phyloP scores from a whole-genome alignment of 2,329 filamentous ascomycete genomes.

The Lachnellula willkommii region DNA sequence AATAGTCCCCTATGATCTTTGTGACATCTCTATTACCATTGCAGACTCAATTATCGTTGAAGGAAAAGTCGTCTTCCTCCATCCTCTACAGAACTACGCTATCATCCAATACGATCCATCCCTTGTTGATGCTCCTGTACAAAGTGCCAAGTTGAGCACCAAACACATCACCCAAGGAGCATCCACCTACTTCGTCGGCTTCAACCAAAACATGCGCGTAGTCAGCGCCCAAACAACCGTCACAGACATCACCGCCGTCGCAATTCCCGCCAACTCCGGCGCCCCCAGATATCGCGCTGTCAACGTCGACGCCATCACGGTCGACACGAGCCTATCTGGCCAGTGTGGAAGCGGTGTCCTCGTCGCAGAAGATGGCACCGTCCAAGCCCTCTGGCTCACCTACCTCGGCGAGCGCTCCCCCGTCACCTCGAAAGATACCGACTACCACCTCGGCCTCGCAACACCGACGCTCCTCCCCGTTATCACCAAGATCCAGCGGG shows the following conservation, averaged over 20 bases:
- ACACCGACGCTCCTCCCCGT: constrained; percentile 86
- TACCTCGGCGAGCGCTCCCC: constrained; percentile 86
- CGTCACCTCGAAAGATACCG: constrained; percentile 78
- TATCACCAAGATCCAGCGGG: constrained; percentile 77
- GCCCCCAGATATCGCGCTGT: constrained; percentile 91
- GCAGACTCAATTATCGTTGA: constrained; percentile 94
- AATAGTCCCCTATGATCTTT: constrained; percentile 92
- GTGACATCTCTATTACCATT: constrained; percentile 92
- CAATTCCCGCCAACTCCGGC: constrained; percentile 87
- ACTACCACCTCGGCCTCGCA: constrained; percentile 90
- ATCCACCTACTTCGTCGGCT: constrained; percentile 94
- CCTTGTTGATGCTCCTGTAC: constrained; percentile 88
- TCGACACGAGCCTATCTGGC: constrained; percentile 84
- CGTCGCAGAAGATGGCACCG: constrained; percentile 80
- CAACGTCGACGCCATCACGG: constrained; percentile 94
- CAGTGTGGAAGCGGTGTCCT: constrained; percentile 94
- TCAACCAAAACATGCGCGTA: constrained; percentile 90
- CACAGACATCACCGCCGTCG: constrained; percentile 94
- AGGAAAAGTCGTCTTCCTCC: constrained; percentile 90
- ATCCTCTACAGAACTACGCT: constrained; percentile 94
- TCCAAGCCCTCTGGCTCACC: constrained; percentile 93
- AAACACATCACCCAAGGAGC: constrained; percentile 86
- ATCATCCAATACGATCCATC: constrained; percentile 91
- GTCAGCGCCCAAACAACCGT: constrained; percentile 92
- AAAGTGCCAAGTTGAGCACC: constrained; percentile 77